A percentile compares a stretch with the other conserved stretches of the same genome.
Evolutionary conservation across 305 asterid species (phyloP).

Genomic region (Ilex paraguariensis): DNA sequence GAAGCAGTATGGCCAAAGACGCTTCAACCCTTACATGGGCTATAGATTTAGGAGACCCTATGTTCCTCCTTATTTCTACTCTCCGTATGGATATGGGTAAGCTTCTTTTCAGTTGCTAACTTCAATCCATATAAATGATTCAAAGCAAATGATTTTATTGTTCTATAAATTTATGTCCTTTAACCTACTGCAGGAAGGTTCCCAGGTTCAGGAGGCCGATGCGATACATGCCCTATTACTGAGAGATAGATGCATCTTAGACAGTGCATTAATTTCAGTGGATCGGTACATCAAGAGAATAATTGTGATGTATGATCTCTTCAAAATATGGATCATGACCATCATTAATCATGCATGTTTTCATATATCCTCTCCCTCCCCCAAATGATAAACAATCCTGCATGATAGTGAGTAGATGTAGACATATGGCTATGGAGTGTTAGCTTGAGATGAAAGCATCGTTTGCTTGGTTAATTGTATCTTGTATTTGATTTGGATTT

Average conservation of each 20-base stretch:
- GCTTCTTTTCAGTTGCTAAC: slow-evolving; percentile 8
- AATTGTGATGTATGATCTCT: too few relatives aligned
- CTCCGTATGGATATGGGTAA: slow-evolving; percentile 85
- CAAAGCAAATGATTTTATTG: background rate
- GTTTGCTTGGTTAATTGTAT: too few relatives aligned
- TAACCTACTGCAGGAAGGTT: slow-evolving; percentile 29
- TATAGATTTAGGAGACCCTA: slow-evolving; percentile 74
- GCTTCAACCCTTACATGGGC: slow-evolving; percentile 57
- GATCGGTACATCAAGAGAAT: too few relatives aligned
- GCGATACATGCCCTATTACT: slow-evolving; percentile 58
- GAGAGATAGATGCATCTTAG: slow-evolving; percentile 5
- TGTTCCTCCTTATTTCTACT: slow-evolving; percentile 53
- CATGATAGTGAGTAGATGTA: too few relatives aligned
- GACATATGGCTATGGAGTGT: too few relatives aligned
- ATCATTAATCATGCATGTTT: too few relatives aligned
- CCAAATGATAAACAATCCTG: too few relatives aligned
- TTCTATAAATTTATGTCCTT: background rate
- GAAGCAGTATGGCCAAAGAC: slow-evolving; percentile 80
- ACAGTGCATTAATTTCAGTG: background rate
- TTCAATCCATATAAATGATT: background rate
- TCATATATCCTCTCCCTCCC: too few relatives aligned
- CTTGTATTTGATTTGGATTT: too few relatives aligned
- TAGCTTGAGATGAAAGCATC: too few relatives aligned
- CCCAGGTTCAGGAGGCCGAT: slow-evolving; percentile 61
- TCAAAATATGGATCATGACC: too few relatives aligned